A percentile compares a stretch with the other conserved stretches of the same genome.
Evolutionary conservation across 306 rosid species (phyloP).

Genomic region (Adenanthera pavonina): DNA sequence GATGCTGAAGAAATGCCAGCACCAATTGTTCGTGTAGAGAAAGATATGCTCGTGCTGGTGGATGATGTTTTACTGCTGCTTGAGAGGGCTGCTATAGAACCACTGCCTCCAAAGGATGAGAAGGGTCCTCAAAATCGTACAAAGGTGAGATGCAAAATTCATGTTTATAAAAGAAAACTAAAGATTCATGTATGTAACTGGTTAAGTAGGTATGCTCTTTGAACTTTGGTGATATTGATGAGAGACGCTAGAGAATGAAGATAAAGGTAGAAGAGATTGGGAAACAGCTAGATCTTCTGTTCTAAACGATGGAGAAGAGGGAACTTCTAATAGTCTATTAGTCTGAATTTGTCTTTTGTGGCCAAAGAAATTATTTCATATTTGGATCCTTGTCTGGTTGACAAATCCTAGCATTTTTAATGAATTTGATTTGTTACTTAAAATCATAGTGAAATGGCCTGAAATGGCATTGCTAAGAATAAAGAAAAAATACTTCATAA

Average conservation of each 20-base stretch:
- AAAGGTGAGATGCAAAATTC: slow-evolving; percentile 63
- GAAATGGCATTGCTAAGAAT: background rate
- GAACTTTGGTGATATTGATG: slow-evolving; percentile 2
- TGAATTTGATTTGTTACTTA: background rate
- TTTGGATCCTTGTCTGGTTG: background rate
- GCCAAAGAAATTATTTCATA: background rate
- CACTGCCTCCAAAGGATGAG: slow-evolving; percentile 98
- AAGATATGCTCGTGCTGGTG: slow-evolving; percentile 84
- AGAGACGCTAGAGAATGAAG: slow-evolving; percentile 12
- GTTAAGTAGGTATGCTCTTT: slow-evolving; percentile 21
- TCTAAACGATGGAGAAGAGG: slow-evolving; percentile 13
- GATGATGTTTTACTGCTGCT: slow-evolving; percentile 91
- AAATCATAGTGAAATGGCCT: slow-evolving; percentile 1
- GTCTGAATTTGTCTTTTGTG: slow-evolving; percentile 6
- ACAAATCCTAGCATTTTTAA: background rate
- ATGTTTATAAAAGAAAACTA: background rate
- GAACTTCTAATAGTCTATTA: background rate
- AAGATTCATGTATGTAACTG: slow-evolving; percentile 21
- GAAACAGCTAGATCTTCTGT: slow-evolving; percentile 11
- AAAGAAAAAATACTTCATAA: background rate
- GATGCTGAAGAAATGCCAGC: slow-evolving; percentile 85
- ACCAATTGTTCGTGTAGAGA: slow-evolving; percentile 87
- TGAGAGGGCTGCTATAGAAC: slow-evolving; percentile 96
- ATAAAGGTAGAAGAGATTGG: slow-evolving; percentile 1
- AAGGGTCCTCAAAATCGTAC: slow-evolving; percentile 99